Conservation (phyloP, 805 yeast species). For the Schwanniomyces polymorphus region DNA sequence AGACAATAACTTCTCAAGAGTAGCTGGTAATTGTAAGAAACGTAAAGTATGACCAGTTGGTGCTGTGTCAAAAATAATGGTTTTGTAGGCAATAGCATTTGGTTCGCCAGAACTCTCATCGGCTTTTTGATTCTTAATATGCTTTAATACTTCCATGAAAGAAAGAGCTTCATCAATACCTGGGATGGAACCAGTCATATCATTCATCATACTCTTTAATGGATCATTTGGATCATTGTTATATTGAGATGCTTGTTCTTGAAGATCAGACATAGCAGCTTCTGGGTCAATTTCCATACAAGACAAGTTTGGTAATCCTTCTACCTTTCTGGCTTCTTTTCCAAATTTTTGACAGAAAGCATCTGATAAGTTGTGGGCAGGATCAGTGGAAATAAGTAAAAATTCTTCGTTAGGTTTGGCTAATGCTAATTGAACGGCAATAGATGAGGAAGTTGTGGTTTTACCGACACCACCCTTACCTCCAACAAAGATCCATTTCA, state of each 20-base stretch:
- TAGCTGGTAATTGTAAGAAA: slow-evolving; percentile 91
- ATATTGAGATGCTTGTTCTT: slow-evolving; percentile 56
- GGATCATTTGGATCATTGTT: slow-evolving; percentile 61
- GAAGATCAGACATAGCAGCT: slow-evolving; percentile 87
- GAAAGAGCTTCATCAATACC: slow-evolving; percentile 98
- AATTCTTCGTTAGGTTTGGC: slow-evolving; percentile 78
- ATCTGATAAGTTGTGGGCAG: slow-evolving; percentile 96
- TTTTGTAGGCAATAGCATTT: slow-evolving; percentile 53
- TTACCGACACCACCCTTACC: slow-evolving; percentile 99
- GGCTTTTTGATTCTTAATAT: slow-evolving; percentile 71
- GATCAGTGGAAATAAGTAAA: slow-evolving; percentile 92
- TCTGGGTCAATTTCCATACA: slow-evolving; percentile 99
- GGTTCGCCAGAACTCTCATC: slow-evolving; percentile 22
- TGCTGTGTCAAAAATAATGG: slow-evolving; percentile 97
- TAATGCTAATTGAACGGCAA: slow-evolving; percentile 90
- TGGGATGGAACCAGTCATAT: slow-evolving; percentile 91
- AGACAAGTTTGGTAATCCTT: slow-evolving; percentile 82
- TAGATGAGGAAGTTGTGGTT: slow-evolving; percentile 94
- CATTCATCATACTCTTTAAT: slow-evolving; percentile 76
- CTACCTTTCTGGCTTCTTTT: slow-evolving; percentile 92
- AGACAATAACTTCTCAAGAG: slow-evolving; percentile 81
- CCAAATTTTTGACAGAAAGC: slow-evolving; percentile 98
- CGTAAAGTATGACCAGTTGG: slow-evolving; percentile 98
- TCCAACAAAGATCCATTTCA: slow-evolving; percentile 97
- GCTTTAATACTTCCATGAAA: slow-evolving; percentile 97